Conservation (phyloP, 345 rosid genomes). For the Citrus sinensis region DVS_A1.0 CM039161.1:6479501-6480000, state of each 20-base stretch:
- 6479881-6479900: neutral
- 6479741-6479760: neutral
- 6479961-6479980: neutral
- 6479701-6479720: neutral
- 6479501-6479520: too few species aligned
- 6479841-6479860: conserved; percentile 25
- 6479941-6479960: neutral
- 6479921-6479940: neutral
- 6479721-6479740: neutral
- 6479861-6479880: conserved; percentile 17
- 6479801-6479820: conserved; percentile 15
- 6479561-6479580: too few species aligned
- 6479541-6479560: too few species aligned
- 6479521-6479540: too few species aligned
- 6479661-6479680: too few species aligned
- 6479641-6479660: too few species aligned
- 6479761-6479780: neutral
- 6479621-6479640: too few species aligned
- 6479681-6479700: too few species aligned
- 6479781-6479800: conserved; percentile 9
- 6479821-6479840: conserved; percentile 36
- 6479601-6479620: too few species aligned
- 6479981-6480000: neutral
- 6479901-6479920: neutral
- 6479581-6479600: too few species aligned